phyloP scores from a whole-genome alignment of 169 alveolate species.

The Cryptosporidium sp. region DNA sequence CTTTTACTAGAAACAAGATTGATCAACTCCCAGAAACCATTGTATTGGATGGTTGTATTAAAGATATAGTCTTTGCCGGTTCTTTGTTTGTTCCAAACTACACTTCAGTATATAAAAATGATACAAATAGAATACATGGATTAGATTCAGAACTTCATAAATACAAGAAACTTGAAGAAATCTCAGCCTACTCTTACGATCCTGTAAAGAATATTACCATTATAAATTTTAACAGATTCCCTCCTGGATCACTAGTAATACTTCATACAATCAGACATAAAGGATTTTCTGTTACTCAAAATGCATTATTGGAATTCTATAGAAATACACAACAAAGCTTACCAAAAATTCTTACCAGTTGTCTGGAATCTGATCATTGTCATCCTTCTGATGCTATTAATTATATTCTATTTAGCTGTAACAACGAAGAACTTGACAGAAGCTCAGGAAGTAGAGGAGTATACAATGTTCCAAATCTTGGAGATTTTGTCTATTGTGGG shows the following conservation, averaged over 20 bases:
- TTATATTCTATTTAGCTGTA: conserved; percentile 85
- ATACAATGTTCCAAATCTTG: conserved; percentile 76
- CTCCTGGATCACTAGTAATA: conserved; percentile 79
- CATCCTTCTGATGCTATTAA: conserved; percentile 80
- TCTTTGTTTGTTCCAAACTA: conserved; percentile 69
- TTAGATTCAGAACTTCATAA: conserved; percentile 41
- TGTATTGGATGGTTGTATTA: conserved; percentile 58
- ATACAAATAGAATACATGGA: conserved; percentile 74
- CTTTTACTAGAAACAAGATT: conserved; percentile 40
- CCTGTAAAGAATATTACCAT: conserved; percentile 27
- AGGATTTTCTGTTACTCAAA: conserved; percentile 38
- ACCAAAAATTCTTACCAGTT: conserved; percentile 29
- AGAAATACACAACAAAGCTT: conserved; percentile 18
- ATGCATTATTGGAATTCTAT: conserved; percentile 52
- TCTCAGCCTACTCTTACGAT: conserved; percentile 53
- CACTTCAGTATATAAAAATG: conserved; percentile 51
- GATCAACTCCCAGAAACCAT: conserved; percentile 37
- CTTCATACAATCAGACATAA: conserved; percentile 74
- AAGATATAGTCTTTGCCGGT: conserved; percentile 76
- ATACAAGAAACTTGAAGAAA: conserved; percentile 28
- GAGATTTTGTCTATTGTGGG: conserved; percentile 59
- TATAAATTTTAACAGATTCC: conserved; percentile 76
- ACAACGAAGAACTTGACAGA: conserved; percentile 87
- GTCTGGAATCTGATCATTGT: conserved; percentile 38
- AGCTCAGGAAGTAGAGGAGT: conserved; percentile 84